Conservation (phyloP, 2,329 filamentous ascomycete genomes). For the Pseudogymnoascus verrucosus region DNA sequence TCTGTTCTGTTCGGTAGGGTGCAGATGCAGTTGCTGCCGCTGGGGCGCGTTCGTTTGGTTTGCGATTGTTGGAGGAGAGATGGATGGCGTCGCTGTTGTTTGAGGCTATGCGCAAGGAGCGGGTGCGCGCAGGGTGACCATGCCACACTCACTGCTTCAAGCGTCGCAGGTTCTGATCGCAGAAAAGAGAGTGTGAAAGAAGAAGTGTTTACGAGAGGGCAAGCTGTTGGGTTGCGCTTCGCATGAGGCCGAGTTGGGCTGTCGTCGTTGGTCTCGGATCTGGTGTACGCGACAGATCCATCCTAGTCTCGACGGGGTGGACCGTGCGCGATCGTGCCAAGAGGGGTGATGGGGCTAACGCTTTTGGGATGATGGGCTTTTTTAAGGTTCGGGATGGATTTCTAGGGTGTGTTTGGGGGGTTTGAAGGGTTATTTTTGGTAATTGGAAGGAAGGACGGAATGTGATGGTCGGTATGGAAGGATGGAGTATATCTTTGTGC, state of each 20-base stretch:
- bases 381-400: constrained; percentile 3
- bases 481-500: neutral
- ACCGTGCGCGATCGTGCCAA: neutral
- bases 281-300: neutral
- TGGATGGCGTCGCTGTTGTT: neutral
- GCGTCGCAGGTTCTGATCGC: neutral
- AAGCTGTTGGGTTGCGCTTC: neutral
- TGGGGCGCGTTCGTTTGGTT: neutral
- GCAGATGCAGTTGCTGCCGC: neutral
- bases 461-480: neutral
- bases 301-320: neutral
- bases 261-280: neutral
- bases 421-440: neutral
- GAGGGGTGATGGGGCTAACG: neutral
- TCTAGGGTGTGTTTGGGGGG: neutral
- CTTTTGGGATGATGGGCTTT: neutral
- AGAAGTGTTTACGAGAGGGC: neutral
- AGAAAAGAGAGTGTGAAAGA: neutral
- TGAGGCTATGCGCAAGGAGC: neutral
- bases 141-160: neutral
- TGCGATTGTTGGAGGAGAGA: neutral
- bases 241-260: neutral
- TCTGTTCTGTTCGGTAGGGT: neutral
- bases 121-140: neutral
- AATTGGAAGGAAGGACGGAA: neutral